Conservation (phyloP, 768 basidiomycete genomes). For the Tephrocybe rancida region DNA sequence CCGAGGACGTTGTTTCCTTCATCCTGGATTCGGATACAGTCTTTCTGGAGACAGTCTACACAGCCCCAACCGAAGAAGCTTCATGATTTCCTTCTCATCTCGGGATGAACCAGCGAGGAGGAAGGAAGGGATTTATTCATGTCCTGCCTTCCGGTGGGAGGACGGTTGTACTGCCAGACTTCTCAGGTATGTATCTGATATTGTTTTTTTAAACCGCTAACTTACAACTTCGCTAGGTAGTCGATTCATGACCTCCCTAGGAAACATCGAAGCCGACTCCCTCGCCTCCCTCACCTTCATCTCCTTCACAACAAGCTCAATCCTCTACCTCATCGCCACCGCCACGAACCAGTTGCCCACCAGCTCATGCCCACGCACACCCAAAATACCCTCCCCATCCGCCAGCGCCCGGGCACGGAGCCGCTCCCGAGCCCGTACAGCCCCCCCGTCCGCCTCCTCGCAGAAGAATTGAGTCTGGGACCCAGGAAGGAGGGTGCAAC, state of each 20-base stretch:
- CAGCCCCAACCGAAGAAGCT: conserved; percentile 38
- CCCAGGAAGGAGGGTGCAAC: conserved; percentile 31
- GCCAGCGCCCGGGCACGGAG: conserved; percentile 34
- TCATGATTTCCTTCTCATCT: conserved; percentile 54
- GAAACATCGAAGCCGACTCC: conserved; percentile 60
- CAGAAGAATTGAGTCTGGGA: conserved; percentile 41
- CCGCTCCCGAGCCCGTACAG: conserved; percentile 52
- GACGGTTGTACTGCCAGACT: conserved; percentile 62
- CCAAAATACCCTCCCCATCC: conserved; percentile 50
- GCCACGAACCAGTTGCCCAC: conserved; percentile 56
- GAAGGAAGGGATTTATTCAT: conserved; percentile 60
- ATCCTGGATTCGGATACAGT: conserved; percentile 54
- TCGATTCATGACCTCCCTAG: conserved; percentile 63
- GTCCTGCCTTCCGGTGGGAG: conserved; percentile 56
- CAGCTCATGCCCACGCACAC: conserved; percentile 52
- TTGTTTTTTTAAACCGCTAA: not conserved
- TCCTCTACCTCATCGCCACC: conserved; percentile 64
- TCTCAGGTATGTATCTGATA: conserved; percentile 41
- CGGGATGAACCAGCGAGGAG: conserved; percentile 67
- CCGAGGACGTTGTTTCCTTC: conserved; percentile 49
- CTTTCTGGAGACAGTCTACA: conserved; percentile 56
- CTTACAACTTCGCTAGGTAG: conserved; percentile 44
- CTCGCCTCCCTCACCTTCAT: conserved; percentile 60
- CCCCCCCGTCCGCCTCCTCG: conserved; percentile 55
- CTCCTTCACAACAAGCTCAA: conserved; percentile 52